phyloP scores from a whole-genome alignment of 1,284 basidiomycete genomes.

The Filobasidium uniguttulatum region DNA sequence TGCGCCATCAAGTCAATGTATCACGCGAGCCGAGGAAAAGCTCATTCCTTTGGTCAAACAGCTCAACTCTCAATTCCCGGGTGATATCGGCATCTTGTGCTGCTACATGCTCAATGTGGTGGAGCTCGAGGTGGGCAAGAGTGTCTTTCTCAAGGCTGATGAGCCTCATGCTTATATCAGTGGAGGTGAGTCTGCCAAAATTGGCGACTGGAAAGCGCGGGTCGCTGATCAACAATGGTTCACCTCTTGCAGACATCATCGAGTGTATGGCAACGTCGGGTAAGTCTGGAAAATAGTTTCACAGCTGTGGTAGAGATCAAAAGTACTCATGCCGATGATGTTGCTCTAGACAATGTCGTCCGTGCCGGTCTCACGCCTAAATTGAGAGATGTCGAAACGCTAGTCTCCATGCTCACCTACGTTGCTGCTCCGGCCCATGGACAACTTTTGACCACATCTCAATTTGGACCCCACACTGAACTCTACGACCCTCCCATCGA shows the following conservation, averaged over 20 bases:
- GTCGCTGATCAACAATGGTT: background rate
- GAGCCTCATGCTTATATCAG: conserved; percentile 94
- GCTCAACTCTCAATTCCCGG: conserved; percentile 71
- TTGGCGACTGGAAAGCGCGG: background rate
- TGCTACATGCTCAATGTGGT: conserved; percentile 83
- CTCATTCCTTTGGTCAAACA: conserved; percentile 56
- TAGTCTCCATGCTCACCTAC: conserved; percentile 81
- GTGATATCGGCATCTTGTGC: conserved; percentile 89
- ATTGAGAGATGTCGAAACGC: conserved; percentile 78
- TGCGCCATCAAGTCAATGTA: conserved; percentile 6
- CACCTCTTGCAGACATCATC: conserved; percentile 60
- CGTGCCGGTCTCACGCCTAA: conserved; percentile 97
- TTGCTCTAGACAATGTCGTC: conserved; percentile 72
- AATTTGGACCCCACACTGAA: conserved; percentile 39
- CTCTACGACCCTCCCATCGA: conserved; percentile 91
- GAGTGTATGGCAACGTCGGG: conserved; percentile 91
- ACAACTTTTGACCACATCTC: conserved; percentile 53
- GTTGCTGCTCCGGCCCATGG: conserved; percentile 51
- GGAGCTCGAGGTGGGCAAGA: conserved; percentile 63
- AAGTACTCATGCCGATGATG: background rate
- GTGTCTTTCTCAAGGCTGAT: conserved; percentile 87
- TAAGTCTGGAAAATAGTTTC: background rate
- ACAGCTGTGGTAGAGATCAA: no score
- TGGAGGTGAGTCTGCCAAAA: conserved; percentile 48
- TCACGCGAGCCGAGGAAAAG: conserved; percentile 35